These are phyloP conservation scores for Plasmodium yoelii DNA, from an alignment of 169 alveolate genomes.

Conservation along the genomic window DNA sequence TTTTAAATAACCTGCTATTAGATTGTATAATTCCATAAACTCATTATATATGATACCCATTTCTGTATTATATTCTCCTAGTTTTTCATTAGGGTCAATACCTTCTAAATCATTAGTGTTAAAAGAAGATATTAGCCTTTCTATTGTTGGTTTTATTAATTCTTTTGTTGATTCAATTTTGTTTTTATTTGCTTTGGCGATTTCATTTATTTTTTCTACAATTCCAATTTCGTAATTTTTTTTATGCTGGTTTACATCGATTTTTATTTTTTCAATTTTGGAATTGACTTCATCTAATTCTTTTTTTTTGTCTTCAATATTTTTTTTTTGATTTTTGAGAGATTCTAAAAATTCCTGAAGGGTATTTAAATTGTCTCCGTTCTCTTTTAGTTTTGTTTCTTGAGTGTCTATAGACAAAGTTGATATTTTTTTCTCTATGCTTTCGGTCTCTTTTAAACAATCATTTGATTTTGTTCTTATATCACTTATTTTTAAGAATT, in stretches of 20 bases:
- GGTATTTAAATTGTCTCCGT: neutral
- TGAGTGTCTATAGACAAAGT: neutral
- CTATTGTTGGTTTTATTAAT: constrained; percentile 4
- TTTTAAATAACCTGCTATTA: neutral
- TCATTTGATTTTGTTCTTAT: neutral
- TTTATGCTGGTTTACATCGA: constrained; percentile 2
- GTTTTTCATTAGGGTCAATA: neutral
- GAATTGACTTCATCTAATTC: neutral
- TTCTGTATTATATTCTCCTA: neutral
- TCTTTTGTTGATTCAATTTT: constrained; percentile 9
- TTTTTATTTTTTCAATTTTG: constrained; percentile 5
- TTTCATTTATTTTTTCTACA: constrained; percentile 14
- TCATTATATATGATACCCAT: neutral
- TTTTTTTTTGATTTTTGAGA: neutral
- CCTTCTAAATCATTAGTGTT: neutral
- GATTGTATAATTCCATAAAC: neutral
- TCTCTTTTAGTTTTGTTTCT: neutral
- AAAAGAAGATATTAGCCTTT: neutral
- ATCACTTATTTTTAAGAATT: neutral
- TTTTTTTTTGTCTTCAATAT: neutral
- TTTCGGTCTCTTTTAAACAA: neutral
- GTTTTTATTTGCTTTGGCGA: neutral
- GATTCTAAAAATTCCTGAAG: neutral
- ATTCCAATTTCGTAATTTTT: constrained; percentile 37
- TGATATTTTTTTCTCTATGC: neutral